Evolutionary conservation across 164 flowering plant genomes (phyloP).

Genomic region (Piper longum): DNA sequence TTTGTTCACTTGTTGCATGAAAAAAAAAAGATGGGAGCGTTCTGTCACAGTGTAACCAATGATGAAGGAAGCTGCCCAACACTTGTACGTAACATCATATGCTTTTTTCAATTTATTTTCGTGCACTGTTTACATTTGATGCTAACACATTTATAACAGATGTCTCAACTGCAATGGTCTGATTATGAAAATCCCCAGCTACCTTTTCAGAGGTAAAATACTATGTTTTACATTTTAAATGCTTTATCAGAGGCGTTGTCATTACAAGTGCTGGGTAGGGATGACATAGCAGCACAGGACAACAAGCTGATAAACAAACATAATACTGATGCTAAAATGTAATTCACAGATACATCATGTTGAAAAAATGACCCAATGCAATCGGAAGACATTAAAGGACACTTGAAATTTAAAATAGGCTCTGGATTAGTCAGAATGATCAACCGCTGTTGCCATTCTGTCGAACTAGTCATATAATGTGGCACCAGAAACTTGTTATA

Average conservation of each 20-base stretch:
- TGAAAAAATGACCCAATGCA: too few species aligned
- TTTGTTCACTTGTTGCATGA: too few species aligned
- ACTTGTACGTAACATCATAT: slow-evolving; percentile 2
- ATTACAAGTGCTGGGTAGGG: not conserved
- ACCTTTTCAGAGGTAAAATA: slow-evolving; percentile 3
- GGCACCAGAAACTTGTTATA: too few species aligned
- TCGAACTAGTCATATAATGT: too few species aligned
- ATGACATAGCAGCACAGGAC: too few species aligned
- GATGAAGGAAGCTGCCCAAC: slow-evolving; percentile 4
- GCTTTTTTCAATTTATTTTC: not conserved
- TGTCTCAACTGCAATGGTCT: not conserved
- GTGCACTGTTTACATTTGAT: not conserved
- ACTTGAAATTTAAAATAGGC: too few species aligned
- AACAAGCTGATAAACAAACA: too few species aligned
- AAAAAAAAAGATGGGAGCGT: slow-evolving; percentile 1
- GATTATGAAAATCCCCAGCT: not conserved
- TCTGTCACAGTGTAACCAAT: not conserved
- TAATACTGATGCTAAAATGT: too few species aligned
- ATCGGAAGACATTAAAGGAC: too few species aligned
- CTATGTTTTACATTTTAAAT: not conserved
- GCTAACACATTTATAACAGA: not conserved
- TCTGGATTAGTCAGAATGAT: too few species aligned
- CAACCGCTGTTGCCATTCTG: too few species aligned
- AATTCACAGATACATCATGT: too few species aligned
- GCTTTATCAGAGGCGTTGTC: not conserved